A percentile compares a stretch with the other conserved stretches of the same genome.
phyloP scores from a whole-genome alignment of 306 rosid genomes.

The Trifolium subterraneum region DNA sequence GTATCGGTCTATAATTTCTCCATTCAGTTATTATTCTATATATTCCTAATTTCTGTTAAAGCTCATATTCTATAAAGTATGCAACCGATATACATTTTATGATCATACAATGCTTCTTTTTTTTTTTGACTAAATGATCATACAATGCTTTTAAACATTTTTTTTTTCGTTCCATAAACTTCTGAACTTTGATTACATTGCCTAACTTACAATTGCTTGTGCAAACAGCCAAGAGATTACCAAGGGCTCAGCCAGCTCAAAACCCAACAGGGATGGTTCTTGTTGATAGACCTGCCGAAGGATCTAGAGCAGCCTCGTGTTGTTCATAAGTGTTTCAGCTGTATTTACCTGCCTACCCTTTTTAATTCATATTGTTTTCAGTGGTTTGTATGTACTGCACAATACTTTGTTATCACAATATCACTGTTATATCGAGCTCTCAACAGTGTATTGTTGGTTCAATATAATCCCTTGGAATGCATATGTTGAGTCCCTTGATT shows the following conservation, averaged over 20 bases:
- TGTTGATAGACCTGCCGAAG: conserved; percentile 64
- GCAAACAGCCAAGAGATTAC: conserved; percentile 66
- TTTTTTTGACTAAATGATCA: background rate
- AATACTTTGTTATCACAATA: conserved; percentile 40
- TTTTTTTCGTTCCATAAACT: conserved; percentile 8
- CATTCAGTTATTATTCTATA: conserved; percentile 10
- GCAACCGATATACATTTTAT: conserved; percentile 8
- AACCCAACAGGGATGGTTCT: conserved; percentile 72
- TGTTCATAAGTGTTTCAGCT: conserved; percentile 51
- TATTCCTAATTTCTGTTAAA: conserved; percentile 13
- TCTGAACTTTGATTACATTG: conserved; percentile 22
- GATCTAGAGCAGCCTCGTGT: conserved; percentile 59
- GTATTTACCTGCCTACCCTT: conserved; percentile 6
- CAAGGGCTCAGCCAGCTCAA: conserved; percentile 69
- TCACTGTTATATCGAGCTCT: conserved; percentile 38
- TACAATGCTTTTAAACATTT: conserved; percentile 8
- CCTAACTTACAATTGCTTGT: conserved; percentile 37
- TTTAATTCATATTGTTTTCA: conserved; percentile 41
- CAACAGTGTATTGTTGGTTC: conserved; percentile 2
- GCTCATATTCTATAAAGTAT: conserved; percentile 10
- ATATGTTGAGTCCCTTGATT: conserved; percentile 28
- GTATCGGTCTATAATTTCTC: too few relatives aligned
- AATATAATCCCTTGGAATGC: conserved; percentile 28
- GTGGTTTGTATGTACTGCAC: conserved; percentile 45
- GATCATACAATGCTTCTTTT: conserved; percentile 15